Evolutionary conservation across 2,329 filamentous ascomycete species (phyloP).

Genomic region (Talaromyces amestolkiae): DNA sequence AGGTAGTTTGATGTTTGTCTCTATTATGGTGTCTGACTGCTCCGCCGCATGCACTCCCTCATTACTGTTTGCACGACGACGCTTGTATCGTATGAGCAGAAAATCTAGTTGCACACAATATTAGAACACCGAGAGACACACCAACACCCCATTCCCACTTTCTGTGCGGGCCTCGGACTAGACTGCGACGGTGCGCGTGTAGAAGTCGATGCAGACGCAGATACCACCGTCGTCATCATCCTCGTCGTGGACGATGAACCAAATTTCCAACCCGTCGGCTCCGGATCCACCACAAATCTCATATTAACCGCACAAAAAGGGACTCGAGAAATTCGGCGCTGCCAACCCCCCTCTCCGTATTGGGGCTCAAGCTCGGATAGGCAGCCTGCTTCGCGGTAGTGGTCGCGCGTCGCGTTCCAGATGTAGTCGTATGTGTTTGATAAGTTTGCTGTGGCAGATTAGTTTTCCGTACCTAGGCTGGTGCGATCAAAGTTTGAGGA

Average conservation of each 20-base stretch:
- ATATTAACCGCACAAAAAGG: slow-evolving; percentile 9
- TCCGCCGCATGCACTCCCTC: not conserved
- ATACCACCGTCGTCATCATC: not conserved
- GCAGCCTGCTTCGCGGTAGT: slow-evolving; percentile 18
- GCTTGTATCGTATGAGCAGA: not conserved
- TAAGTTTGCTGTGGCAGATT: slow-evolving; percentile 1
- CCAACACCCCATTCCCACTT: not conserved
- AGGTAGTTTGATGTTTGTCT: not conserved
- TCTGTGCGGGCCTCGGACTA: not conserved
- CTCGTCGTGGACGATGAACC: not conserved
- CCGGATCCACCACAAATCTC: not conserved
- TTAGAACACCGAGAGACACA: not conserved
- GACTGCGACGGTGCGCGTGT: not conserved
- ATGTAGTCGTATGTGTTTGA: slow-evolving; percentile 7
- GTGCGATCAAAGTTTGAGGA: too few relatives aligned
- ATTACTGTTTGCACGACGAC: not conserved
- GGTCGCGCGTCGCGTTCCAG: slow-evolving; percentile 12
- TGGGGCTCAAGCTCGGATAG: slow-evolving; percentile 8
- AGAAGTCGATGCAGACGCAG: not conserved
- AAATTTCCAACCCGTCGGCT: slow-evolving; percentile 13
- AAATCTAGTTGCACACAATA: not conserved
- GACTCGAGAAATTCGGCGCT: slow-evolving; percentile 10
- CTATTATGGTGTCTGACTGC: not conserved
- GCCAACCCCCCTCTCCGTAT: not conserved
- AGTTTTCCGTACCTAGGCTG: not conserved